Conservation (phyloP, 768 basidiomycete species). For the Neoboletus brunneissimus region DNA sequence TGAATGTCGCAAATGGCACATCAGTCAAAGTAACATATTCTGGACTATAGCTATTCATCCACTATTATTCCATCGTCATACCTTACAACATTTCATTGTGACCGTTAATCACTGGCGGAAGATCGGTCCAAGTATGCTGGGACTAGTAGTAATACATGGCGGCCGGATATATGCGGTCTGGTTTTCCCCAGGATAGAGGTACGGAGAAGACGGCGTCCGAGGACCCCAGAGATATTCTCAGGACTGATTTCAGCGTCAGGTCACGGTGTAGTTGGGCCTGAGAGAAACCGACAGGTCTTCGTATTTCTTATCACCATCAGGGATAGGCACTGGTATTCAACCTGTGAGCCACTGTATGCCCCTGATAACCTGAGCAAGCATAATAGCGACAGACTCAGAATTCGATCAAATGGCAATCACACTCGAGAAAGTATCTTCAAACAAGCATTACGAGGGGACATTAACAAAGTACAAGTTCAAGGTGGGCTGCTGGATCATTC, state of each 20-base stretch:
- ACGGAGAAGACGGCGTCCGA: background rate
- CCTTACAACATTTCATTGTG: background rate
- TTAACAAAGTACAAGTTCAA: slow-evolving; percentile 86
- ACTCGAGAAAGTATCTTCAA: slow-evolving; percentile 71
- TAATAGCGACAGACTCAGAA: background rate
- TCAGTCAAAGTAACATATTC: background rate
- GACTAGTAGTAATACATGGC: background rate
- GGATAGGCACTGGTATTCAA: background rate
- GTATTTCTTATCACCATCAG: slow-evolving; percentile 2
- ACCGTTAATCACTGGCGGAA: background rate
- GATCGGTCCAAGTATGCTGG: no score
- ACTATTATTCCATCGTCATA: slow-evolving; percentile 5
- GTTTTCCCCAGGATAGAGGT: background rate
- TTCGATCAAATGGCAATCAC: slow-evolving; percentile 16
- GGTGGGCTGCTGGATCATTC: slow-evolving; percentile 35
- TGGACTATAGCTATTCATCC: slow-evolving; percentile 1
- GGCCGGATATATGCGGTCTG: background rate
- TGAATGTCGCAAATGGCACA: background rate
- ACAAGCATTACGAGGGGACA: slow-evolving; percentile 77
- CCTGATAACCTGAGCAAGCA: background rate
- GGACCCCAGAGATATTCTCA: slow-evolving; percentile 6
- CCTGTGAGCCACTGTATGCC: background rate
- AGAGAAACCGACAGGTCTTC: background rate
- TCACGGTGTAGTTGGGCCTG: background rate
- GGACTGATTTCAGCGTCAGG: background rate